These are phyloP conservation scores for Thelephora aurantiotincta DNA, from an alignment of 768 basidiomycete species.

Conservation along the genomic window DNA sequence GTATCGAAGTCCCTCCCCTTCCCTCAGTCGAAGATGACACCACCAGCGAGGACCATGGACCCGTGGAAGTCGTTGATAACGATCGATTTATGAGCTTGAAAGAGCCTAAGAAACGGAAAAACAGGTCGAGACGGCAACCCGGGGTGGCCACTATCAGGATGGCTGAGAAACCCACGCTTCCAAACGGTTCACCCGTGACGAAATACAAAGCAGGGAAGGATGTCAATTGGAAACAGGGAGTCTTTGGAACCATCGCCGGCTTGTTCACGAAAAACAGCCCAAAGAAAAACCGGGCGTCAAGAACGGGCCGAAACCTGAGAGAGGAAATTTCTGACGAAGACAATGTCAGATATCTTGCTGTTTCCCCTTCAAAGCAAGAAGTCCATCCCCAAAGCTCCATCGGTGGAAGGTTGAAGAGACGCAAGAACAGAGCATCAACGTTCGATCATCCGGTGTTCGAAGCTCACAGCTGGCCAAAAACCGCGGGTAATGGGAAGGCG, in stretches of 20 bases:
- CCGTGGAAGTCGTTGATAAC: slow-evolving; percentile 40
- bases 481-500: slow-evolving; percentile 7
- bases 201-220: background rate
- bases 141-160: background rate
- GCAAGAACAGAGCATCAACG: background rate
- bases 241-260: background rate
- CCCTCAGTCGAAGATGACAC: slow-evolving; percentile 13
- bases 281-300: background rate
- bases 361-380: background rate
- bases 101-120: background rate
- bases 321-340: background rate
- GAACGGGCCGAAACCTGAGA: background rate
- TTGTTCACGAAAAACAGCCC: background rate
- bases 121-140: background rate
- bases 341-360: background rate
- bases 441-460: background rate
- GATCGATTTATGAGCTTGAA: slow-evolving; percentile 17
- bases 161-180: background rate
- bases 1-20: background rate
- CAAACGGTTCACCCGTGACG: background rate
- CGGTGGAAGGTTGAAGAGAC: background rate
- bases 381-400: background rate
- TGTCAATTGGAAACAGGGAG: background rate
- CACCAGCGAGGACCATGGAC: slow-evolving; percentile 20
- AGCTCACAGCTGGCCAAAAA: background rate